These are phyloP conservation scores for Castanea crenata DNA, from an alignment of 306 rosid species.

Conservation along the genomic window DNA sequence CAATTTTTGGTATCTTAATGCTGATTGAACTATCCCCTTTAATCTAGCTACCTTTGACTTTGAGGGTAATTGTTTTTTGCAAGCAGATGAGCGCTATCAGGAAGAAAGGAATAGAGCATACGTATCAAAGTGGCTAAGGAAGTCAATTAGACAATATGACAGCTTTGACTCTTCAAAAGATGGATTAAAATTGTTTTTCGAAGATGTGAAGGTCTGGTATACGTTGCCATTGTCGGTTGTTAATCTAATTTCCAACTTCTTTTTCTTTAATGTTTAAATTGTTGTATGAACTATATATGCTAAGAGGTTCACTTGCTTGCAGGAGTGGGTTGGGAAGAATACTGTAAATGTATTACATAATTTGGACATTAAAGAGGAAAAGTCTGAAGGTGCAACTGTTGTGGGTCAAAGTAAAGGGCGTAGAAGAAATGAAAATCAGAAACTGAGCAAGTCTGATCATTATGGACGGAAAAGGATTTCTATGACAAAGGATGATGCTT, in stretches of 20 bases:
- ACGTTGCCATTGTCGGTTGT: constrained; percentile 16
- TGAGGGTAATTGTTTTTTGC: constrained; percentile 23
- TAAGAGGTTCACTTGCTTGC: constrained; percentile 34
- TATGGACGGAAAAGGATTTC: constrained; percentile 31
- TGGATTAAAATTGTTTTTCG: constrained; percentile 70
- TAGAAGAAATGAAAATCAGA: constrained; percentile 39
- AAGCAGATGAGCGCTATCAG: constrained; percentile 85
- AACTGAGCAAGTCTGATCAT: constrained; percentile 33
- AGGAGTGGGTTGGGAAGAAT: constrained; percentile 59
- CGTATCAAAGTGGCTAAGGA: constrained; percentile 93
- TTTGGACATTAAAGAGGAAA: constrained; percentile 25
- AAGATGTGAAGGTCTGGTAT: constrained; percentile 54
- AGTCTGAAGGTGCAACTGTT: constrained; percentile 8
- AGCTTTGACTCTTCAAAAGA: constrained; percentile 52
- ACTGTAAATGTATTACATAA: constrained; percentile 33
- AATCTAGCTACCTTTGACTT: neutral
- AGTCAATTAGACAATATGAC: constrained; percentile 53
- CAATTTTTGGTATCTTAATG: neutral
- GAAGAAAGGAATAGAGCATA: constrained; percentile 70
- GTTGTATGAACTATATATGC: neutral
- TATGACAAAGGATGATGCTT: constrained; percentile 27
- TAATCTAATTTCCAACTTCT: neutral
- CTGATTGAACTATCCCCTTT: neutral
- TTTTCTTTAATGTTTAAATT: neutral
- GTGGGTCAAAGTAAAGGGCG: constrained; percentile 31